These are phyloP conservation scores for Ilyonectria sp. DNA, from an alignment of 2,329 filamentous ascomycete species.

Conservation along the genomic window DNA sequence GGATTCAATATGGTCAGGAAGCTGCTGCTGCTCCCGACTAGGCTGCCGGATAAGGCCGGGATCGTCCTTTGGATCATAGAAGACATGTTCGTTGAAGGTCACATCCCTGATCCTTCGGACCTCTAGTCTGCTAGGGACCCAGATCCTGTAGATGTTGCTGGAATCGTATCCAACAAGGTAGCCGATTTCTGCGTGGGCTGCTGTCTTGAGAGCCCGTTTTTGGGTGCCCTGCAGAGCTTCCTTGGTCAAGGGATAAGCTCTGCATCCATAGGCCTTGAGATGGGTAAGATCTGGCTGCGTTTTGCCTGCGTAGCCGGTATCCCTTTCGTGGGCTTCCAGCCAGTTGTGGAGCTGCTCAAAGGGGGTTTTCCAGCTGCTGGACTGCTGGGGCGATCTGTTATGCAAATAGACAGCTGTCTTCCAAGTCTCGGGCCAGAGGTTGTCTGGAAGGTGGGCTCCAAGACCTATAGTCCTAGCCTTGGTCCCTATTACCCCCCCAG, in stretches of 20 bases:
- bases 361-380: conserved; percentile 11
- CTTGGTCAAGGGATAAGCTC: conserved; percentile 17
- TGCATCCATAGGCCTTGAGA: conserved; percentile 17
- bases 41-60: background rate
- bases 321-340: conserved; percentile 13
- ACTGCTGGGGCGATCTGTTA: conserved; percentile 24
- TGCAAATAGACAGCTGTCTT: conserved; percentile 14
- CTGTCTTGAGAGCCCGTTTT: conserved; percentile 14
- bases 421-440: background rate
- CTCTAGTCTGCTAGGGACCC: background rate
- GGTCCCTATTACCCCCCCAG: too few relatives aligned
- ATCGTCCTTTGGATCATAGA: conserved; percentile 20
- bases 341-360: conserved; percentile 5
- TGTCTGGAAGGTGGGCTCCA: too few relatives aligned
- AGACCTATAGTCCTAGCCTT: too few relatives aligned
- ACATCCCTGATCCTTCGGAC: conserved; percentile 16
- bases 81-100: conserved; percentile 20
- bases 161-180: conserved; percentile 28
- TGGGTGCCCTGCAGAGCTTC: conserved; percentile 11
- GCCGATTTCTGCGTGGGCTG: conserved; percentile 10
- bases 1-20: conserved; percentile 15
- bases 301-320: background rate
- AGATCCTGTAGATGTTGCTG: conserved; percentile 27
- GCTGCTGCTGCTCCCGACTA: conserved; percentile 8
- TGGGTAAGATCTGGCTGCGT: conserved; percentile 14